Conservation (phyloP, 768 basidiomycete genomes). For the Amanita rubescens region DNA sequence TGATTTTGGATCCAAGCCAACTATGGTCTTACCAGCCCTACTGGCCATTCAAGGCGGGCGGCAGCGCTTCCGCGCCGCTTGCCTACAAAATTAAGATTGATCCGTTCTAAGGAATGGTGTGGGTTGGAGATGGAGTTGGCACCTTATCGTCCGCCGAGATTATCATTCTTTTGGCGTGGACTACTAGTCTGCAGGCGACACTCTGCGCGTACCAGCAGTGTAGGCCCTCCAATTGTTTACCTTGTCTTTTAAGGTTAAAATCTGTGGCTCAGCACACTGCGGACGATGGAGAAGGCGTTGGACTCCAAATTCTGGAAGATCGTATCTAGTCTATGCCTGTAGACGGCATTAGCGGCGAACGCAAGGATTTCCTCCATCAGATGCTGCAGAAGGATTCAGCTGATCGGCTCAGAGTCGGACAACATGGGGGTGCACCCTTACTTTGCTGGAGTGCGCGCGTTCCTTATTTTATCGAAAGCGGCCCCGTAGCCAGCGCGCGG, state of each 20-base stretch:
- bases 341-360: constrained; percentile 19
- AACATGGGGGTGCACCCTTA: constrained; percentile 24
- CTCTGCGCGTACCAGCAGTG: constrained; percentile 60
- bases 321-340: constrained; percentile 14
- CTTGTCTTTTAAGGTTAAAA: neutral
- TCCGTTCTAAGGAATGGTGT: constrained; percentile 17
- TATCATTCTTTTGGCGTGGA: constrained; percentile 36
- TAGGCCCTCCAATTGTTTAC: constrained; percentile 7
- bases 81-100: constrained; percentile 20
- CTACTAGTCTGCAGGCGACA: constrained; percentile 74
- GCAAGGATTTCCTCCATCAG: constrained; percentile 21
- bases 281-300: constrained; percentile 12
- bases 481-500: constrained; percentile 39
- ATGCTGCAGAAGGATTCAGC: constrained; percentile 23
- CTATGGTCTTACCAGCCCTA: constrained; percentile 22
- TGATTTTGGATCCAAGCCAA: constrained; percentile 19
- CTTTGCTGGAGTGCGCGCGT: constrained; percentile 35
- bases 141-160: constrained; percentile 19
- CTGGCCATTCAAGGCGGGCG: constrained; percentile 22
- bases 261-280: constrained; percentile 6
- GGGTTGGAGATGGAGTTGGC: constrained; percentile 27
- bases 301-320: constrained; percentile 13
- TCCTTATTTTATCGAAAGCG: constrained; percentile 67
- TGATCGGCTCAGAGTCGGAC: constrained; percentile 18
- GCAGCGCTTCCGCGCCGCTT: constrained; percentile 17